Percentiles rank a stretch among this genome's conserved stretches.
Conservation (phyloP, 2,329 filamentous ascomycete genomes). For the Bisporella sp. region DNA sequence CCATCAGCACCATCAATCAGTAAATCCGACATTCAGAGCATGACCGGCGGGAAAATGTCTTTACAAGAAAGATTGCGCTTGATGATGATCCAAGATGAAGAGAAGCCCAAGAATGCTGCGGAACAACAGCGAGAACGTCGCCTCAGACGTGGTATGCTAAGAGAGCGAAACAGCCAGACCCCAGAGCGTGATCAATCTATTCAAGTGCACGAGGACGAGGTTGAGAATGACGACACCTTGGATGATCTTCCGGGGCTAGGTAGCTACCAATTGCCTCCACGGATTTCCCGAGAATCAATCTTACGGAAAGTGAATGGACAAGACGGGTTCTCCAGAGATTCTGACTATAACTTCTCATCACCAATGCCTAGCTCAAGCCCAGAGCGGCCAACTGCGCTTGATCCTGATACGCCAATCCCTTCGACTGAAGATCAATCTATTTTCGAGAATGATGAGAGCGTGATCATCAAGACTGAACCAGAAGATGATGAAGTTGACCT, state of each 20-base stretch:
- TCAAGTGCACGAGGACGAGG: constrained; percentile 46
- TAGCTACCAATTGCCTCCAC: constrained; percentile 60
- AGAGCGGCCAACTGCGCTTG: constrained; percentile 54
- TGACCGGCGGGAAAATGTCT: constrained; percentile 70
- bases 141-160: constrained; percentile 53
- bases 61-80: constrained; percentile 79
- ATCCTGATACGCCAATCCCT: constrained; percentile 86
- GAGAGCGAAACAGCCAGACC: constrained; percentile 35
- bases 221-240: constrained; percentile 51
- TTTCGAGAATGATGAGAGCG: constrained; percentile 45
- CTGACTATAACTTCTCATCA: constrained; percentile 59
- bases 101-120: constrained; percentile 47
- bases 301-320: constrained; percentile 73
- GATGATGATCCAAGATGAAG: constrained; percentile 77
- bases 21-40: constrained; percentile 72
- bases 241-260: constrained; percentile 53
- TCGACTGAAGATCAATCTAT: constrained; percentile 67
- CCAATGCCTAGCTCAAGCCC: constrained; percentile 52
- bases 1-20: constrained; percentile 59
- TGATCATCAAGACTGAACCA: constrained; percentile 60
- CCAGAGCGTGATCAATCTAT: constrained; percentile 24
- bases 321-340: constrained; percentile 45
- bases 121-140: constrained; percentile 63
- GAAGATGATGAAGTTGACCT: constrained; percentile 56
- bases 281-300: constrained; percentile 91